Evolutionary conservation across 352 stramenopile genomes (phyloP).

Genomic region (Halophytophthora polymorphica): DNA sequence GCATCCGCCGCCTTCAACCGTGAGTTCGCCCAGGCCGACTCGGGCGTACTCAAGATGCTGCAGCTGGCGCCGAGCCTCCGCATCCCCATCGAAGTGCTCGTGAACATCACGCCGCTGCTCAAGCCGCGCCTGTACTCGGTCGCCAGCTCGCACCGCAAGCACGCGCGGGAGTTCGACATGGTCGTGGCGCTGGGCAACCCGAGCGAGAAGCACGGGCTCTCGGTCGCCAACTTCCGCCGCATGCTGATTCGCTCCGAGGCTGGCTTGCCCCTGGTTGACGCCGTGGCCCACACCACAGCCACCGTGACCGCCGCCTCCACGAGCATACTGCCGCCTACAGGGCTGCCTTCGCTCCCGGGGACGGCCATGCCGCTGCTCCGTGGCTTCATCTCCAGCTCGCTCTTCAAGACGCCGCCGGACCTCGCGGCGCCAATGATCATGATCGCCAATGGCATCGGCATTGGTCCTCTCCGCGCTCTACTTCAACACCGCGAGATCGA

Average conservation of each 20-base stretch:
- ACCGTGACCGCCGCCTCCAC: no score
- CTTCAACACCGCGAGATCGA: slow-evolving; percentile 32
- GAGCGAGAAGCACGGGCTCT: slow-evolving; percentile 20
- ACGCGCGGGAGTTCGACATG: slow-evolving; percentile 77
- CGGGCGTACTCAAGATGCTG: slow-evolving; percentile 80
- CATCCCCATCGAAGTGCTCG: slow-evolving; percentile 73
- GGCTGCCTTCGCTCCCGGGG: not conserved
- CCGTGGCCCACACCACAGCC: not conserved
- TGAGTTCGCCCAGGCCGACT: slow-evolving; percentile 71
- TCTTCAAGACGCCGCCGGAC: slow-evolving; percentile 86
- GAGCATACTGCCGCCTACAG: not conserved
- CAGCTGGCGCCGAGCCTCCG: slow-evolving; percentile 43
- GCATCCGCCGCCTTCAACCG: slow-evolving; percentile 74
- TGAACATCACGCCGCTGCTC: slow-evolving; percentile 78
- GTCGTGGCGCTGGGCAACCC: slow-evolving; percentile 86
- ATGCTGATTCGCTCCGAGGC: slow-evolving; percentile 2
- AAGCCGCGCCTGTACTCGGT: slow-evolving; percentile 94
- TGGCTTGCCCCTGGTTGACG: not conserved
- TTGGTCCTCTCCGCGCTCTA: slow-evolving; percentile 85
- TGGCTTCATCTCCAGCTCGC: slow-evolving; percentile 86
- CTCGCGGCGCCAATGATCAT: slow-evolving; percentile 79
- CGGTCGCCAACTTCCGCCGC: slow-evolving; percentile 20
- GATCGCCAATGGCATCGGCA: slow-evolving; percentile 91
- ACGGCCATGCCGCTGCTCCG: slow-evolving; percentile 53
- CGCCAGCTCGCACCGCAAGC: slow-evolving; percentile 72